Conservation (phyloP, 306 rosid genomes). For the Casuarina equisetifolia region DNA sequence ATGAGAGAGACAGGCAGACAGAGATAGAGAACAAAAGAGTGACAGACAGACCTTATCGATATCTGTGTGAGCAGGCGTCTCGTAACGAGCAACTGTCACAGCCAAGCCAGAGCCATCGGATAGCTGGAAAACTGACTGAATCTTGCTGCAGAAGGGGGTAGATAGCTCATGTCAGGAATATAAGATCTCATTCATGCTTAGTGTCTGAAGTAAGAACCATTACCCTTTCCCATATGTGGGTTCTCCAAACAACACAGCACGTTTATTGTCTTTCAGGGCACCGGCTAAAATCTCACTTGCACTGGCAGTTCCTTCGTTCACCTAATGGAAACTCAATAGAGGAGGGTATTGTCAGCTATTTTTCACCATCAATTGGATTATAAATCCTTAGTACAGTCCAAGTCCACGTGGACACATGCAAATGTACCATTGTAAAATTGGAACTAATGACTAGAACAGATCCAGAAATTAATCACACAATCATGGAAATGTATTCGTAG, state of each 20-base stretch:
- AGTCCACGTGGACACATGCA: background rate
- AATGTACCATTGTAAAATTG: background rate
- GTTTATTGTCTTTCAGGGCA: slow-evolving; percentile 90
- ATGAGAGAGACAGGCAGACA: background rate
- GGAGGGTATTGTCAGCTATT: background rate
- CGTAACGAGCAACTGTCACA: slow-evolving; percentile 92
- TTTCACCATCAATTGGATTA: slow-evolving; percentile 1
- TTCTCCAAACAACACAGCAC: slow-evolving; percentile 88
- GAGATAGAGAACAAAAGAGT: slow-evolving; percentile 14
- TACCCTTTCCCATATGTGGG: slow-evolving; percentile 98
- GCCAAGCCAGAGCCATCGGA: slow-evolving; percentile 97
- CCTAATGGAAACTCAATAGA: slow-evolving; percentile 49
- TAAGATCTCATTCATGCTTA: background rate
- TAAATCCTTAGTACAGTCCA: background rate
- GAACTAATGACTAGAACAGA: background rate
- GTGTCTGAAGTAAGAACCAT: slow-evolving; percentile 23
- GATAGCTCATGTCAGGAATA: slow-evolving; percentile 29
- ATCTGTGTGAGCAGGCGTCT: slow-evolving; percentile 89
- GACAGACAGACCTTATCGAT: slow-evolving; percentile 67
- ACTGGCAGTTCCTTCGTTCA: slow-evolving; percentile 98
- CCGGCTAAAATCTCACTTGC: slow-evolving; percentile 98
- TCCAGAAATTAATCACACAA: background rate
- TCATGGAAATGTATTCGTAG: background rate
- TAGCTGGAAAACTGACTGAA: slow-evolving; percentile 89
- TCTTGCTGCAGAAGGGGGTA: slow-evolving; percentile 62